Conservation (phyloP, 495 filamentous ascomycete genomes). For the Pyrenula massariospora region DNA sequence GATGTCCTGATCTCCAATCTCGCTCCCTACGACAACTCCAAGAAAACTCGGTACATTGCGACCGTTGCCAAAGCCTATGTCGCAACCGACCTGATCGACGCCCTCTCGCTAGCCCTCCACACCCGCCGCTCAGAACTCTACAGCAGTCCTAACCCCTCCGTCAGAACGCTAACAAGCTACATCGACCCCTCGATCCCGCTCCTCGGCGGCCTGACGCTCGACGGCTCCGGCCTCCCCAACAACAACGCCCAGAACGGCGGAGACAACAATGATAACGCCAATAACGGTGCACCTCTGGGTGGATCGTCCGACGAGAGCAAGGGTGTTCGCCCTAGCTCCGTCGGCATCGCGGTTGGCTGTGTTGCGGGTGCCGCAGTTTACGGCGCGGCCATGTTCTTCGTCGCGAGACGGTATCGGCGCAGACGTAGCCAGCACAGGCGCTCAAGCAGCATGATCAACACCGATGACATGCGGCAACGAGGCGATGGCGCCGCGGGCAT, state of each 20-base stretch:
- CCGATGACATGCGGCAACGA: constrained; percentile 39
- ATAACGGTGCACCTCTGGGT: constrained; percentile 32
- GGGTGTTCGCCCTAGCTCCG: constrained; percentile 60
- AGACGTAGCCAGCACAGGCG: constrained; percentile 71
- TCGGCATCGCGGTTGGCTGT: constrained; percentile 69
- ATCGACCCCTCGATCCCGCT: constrained; percentile 81
- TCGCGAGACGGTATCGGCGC: constrained; percentile 87
- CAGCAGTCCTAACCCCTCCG: constrained; percentile 42
- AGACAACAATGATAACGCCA: constrained; percentile 18
- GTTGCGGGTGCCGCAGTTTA: constrained; percentile 79
- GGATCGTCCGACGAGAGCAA: constrained; percentile 35
- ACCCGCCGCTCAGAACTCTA: constrained; percentile 64
- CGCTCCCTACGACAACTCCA: constrained; percentile 63
- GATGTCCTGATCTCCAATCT: constrained; percentile 61
- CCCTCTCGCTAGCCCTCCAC: constrained; percentile 51
- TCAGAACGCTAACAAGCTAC: constrained; percentile 59
- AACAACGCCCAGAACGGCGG: constrained; percentile 14
- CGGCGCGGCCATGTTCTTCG: constrained; percentile 95
- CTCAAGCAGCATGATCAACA: constrained; percentile 51
- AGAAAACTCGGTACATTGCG: constrained; percentile 63
- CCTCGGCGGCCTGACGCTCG: constrained; percentile 38
- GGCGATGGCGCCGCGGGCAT: constrained; percentile 24
- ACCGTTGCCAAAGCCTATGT: constrained; percentile 70
- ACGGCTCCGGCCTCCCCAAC: constrained; percentile 3
- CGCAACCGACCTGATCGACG: constrained; percentile 49